Conservation (phyloP, 768 basidiomycete species). For the Mycena galopus region DNA sequence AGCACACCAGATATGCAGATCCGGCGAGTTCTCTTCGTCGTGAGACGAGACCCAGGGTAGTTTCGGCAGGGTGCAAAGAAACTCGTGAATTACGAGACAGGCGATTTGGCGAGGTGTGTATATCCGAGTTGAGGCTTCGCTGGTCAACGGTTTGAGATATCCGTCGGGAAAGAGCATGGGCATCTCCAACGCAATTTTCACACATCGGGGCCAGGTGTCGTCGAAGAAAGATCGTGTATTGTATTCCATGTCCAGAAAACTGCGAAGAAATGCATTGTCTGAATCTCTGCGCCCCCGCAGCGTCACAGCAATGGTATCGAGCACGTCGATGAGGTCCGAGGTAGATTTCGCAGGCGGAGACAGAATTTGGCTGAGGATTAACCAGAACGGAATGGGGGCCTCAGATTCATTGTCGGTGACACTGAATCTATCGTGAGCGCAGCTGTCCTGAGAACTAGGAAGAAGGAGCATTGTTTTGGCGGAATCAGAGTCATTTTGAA, state of each 20-base stretch:
- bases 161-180: conserved; percentile 25
- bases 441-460: conserved; percentile 21
- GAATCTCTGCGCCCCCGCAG: conserved; percentile 13
- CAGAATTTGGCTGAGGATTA: conserved; percentile 17
- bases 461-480: conserved; percentile 8
- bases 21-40: conserved; percentile 26
- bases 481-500: background rate
- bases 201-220: conserved; percentile 19
- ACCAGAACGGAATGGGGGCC: conserved; percentile 25
- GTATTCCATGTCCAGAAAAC: conserved; percentile 1
- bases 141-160: background rate
- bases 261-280: conserved; percentile 3
- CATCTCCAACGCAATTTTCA: conserved; percentile 29
- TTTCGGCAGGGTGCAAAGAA: conserved; percentile 32
- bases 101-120: conserved; percentile 14
- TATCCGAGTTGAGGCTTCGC: background rate
- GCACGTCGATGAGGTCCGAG: conserved; percentile 25
- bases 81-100: conserved; percentile 33
- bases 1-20: conserved; percentile 31
- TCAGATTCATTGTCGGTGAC: conserved; percentile 16
- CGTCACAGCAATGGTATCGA: conserved; percentile 28
- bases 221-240: conserved; percentile 10
- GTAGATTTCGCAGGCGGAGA: background rate
- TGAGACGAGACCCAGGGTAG: conserved; percentile 6
- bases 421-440: conserved; percentile 26